These are phyloP conservation scores for Russula sp. DNA, from an alignment of 768 basidiomycete species.

Conservation along the genomic window DNA sequence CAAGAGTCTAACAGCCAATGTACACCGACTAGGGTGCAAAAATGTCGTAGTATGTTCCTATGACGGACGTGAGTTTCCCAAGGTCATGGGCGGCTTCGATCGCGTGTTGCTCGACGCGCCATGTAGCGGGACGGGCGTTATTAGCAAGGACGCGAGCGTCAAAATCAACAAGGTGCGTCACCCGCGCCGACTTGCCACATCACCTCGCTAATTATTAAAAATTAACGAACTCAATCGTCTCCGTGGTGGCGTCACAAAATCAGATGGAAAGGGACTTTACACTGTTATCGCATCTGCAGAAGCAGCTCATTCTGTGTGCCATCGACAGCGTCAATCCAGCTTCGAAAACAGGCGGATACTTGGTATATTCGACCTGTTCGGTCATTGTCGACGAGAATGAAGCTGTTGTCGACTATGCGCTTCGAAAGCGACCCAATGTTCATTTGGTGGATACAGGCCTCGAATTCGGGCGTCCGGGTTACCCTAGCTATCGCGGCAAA, in stretches of 20 bases:
- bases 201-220: neutral
- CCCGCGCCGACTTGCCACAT: neutral
- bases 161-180: conserved; percentile 90
- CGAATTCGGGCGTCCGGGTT: conserved; percentile 90
- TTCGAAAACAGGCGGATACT: conserved; percentile 85
- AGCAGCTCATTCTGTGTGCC: conserved; percentile 95
- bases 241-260: neutral
- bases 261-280: conserved; percentile 94
- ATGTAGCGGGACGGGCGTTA: conserved; percentile 97
- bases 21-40: conserved; percentile 95
- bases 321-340: conserved; percentile 91
- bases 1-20: conserved; percentile 93
- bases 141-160: conserved; percentile 94
- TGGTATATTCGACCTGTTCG: conserved; percentile 98
- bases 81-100: conserved; percentile 98
- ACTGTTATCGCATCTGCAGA: conserved; percentile 94
- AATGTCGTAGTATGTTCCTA: conserved; percentile 97
- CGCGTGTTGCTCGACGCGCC: conserved; percentile 96
- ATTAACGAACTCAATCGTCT: neutral
- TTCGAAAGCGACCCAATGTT: conserved; percentile 88
- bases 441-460: conserved; percentile 90
- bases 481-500: conserved; percentile 86
- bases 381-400: conserved; percentile 99
- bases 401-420: conserved; percentile 93
- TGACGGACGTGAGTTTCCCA: conserved; percentile 96